phyloP scores from a whole-genome alignment of 305 asterid genomes.

The Fraxinus latifolia region DNA sequence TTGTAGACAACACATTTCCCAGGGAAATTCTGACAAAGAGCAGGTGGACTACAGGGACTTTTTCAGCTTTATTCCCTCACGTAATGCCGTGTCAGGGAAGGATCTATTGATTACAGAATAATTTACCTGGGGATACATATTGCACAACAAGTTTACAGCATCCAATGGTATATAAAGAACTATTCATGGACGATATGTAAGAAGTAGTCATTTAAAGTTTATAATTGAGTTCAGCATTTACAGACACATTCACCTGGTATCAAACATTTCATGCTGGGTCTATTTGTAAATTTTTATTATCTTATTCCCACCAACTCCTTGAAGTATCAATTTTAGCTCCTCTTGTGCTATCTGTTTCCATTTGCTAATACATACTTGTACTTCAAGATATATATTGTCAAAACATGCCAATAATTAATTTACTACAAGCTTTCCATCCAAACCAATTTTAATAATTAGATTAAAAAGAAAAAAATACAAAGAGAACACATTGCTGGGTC shows the following conservation, averaged over 20 bases:
- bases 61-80: not conserved
- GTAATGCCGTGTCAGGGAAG: not conserved
- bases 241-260: not conserved
- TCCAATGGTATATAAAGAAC: not conserved
- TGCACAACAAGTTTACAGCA: constrained; percentile 10
- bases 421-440: not conserved
- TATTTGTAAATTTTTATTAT: not conserved
- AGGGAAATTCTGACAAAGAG: not conserved
- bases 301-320: not conserved
- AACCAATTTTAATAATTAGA: not conserved
- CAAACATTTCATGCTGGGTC: not conserved
- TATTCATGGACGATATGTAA: not conserved
- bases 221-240: not conserved
- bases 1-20: not conserved
- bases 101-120: not conserved
- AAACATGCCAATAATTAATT: not conserved
- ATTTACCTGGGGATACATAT: not conserved
- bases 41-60: not conserved
- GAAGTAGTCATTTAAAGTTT: not conserved
- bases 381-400: not conserved
- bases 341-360: not conserved
- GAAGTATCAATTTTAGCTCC: not conserved
- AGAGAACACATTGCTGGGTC: not conserved
- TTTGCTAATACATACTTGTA: not conserved
- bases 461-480: not conserved